Conservation (phyloP, 306 rosid genomes). For the Ziziphus jujuba region DNA sequence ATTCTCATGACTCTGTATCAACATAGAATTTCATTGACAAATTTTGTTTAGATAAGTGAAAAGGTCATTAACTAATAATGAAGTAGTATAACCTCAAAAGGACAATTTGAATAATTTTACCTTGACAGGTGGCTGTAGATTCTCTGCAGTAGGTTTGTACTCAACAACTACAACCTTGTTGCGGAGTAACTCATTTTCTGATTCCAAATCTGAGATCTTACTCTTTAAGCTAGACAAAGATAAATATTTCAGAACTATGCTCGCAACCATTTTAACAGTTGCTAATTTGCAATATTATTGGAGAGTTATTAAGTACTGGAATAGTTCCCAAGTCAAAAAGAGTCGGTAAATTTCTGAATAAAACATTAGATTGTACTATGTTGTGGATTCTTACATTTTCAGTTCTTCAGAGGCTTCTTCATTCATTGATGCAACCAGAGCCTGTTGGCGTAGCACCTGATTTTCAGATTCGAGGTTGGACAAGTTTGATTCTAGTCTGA, state of each 20-base stretch:
- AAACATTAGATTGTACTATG: background rate
- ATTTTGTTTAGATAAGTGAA: background rate
- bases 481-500: conserved; percentile 66
- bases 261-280: background rate
- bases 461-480: conserved; percentile 85
- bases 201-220: conserved; percentile 58
- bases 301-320: no score
- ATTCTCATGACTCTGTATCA: conserved; percentile 42
- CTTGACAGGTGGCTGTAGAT: conserved; percentile 36
- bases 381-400: conserved; percentile 44
- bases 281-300: background rate
- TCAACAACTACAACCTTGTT: conserved; percentile 44
- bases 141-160: conserved; percentile 37
- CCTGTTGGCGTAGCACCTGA: conserved; percentile 82
- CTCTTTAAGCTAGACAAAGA: conserved; percentile 56
- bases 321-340: no score
- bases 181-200: conserved; percentile 64
- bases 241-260: conserved; percentile 15
- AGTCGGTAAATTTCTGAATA: no score
- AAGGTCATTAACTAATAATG: conserved; percentile 20
- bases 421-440: conserved; percentile 69
- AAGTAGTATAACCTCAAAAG: background rate
- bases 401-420: conserved; percentile 75
- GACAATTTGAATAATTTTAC: conserved; percentile 35
- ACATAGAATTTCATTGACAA: conserved; percentile 23